phyloP scores from a whole-genome alignment of 169 alveolate genomes.

The Eimeria falciformis region DNA sequence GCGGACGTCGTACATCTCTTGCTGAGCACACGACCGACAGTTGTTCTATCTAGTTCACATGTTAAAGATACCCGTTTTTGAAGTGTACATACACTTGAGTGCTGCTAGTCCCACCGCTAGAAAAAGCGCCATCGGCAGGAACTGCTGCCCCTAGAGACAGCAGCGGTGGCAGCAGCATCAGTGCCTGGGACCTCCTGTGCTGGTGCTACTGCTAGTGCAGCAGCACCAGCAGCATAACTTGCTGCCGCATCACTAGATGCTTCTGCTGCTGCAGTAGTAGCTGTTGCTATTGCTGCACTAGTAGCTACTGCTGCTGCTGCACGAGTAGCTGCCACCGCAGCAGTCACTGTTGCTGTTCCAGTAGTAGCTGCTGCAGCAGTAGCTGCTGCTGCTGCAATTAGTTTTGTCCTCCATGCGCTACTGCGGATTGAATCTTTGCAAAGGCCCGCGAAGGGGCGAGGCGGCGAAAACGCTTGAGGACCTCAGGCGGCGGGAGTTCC shows the following conservation, averaged over 20 bases:
- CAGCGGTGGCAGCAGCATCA: conserved; percentile 3
- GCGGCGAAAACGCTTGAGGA: neutral
- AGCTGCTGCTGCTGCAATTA: neutral
- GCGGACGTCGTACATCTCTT: neutral
- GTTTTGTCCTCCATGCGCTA: neutral
- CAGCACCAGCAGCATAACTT: neutral
- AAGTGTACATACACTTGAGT: neutral
- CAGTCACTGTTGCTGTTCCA: neutral
- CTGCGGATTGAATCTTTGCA: neutral
- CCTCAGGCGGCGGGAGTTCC: neutral
- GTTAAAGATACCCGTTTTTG: neutral
- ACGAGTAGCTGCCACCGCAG: neutral
- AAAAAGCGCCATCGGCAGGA: conserved; percentile 5
- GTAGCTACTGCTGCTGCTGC: neutral
- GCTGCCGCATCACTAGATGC: conserved; percentile 81
- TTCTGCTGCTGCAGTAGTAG: conserved; percentile 87
- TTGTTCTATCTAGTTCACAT: neutral
- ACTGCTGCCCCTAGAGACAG: neutral
- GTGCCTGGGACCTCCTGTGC: neutral
- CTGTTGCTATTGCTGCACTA: neutral
- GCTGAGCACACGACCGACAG: neutral
- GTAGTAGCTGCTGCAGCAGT: neutral
- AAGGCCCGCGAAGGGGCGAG: neutral
- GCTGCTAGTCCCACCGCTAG: neutral
- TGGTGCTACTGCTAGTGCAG: neutral